Evolutionary conservation across 441 rosid species (phyloP), one percentile per base, ranked within the genome.

Genomic region (Eugenia klotzschiana): DNA sequence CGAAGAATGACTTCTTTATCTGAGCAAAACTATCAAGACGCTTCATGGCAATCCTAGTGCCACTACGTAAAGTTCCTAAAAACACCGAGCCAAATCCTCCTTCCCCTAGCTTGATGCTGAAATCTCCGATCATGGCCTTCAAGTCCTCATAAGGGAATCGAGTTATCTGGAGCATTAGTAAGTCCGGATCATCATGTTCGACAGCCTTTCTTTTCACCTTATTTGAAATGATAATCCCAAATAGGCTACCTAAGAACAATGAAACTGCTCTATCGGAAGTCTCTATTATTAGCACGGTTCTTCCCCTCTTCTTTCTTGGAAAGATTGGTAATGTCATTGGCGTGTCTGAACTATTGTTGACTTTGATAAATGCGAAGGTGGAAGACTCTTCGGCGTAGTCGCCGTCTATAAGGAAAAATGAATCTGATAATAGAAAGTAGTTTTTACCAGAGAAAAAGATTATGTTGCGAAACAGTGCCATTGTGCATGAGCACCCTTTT

Each of bases 351-450:
- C 40, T 27, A 0, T 16, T 0, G 23, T 60, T 16, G 73, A 60
- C 41, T 16, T 60, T 60, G 41, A 60, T 60, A 27, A 60, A 60
- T 3, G 41, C 73, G 8, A 4, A 3, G 12, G 0, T 29, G 23
- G 23, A 29, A 27, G 0, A 7, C 5, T 0, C 0, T 0, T 3
- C 3, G 1, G 3, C 0, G 2, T 3, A 3, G 72, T 27, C 1
- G 72, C 15, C 1, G 0, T 15, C 1, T 4, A 58, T 0, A 2
- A 60, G 41, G 40, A 41, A 60, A 1, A 27, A 60, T 15, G 73
- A 8, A 4, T 60, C 23, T 8, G 41, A 60, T 16, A 29, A 60
- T 15, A 60, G 18, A 0, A 27, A 60, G 73, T 23, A 60, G 6
- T 60, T 41, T 16, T 23, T 41, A 60, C 41, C 41, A 7, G 1